A percentile compares a stretch with the other conserved stretches of the same genome.
phyloP scores from a whole-genome alignment of 2,329 filamentous ascomycete genomes.

The Neofusicoccum sp. region DNA sequence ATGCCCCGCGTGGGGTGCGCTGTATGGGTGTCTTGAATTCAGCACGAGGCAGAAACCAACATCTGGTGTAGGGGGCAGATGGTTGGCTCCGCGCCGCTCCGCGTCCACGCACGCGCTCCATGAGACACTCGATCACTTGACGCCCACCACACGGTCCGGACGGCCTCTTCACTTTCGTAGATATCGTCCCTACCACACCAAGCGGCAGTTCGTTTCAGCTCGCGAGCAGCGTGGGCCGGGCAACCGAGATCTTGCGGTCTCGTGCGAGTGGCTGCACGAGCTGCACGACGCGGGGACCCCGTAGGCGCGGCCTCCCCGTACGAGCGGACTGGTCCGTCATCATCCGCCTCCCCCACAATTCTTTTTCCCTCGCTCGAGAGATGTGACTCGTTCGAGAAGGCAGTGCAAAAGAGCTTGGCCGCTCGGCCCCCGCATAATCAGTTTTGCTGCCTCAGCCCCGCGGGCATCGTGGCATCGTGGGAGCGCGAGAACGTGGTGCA shows the following conservation, averaged over 20 bases:
- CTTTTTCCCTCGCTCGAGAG: neutral
- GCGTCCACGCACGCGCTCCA: constrained; percentile 1
- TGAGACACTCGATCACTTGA: constrained; percentile 10
- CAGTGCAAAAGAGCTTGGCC: neutral
- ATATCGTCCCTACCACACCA: neutral
- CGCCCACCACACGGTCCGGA: neutral
- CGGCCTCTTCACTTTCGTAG: neutral
- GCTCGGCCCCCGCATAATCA: neutral
- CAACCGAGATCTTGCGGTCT: constrained; percentile 4
- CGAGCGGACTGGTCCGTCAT: neutral
- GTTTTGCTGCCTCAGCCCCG: neutral
- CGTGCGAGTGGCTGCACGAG: constrained; percentile 1
- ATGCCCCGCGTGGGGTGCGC: neutral
- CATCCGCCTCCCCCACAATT: neutral
- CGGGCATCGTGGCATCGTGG: constrained; percentile 3
- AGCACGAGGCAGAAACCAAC: constrained; percentile 12
- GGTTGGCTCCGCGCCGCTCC: constrained; percentile 2
- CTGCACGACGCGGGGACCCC: neutral
- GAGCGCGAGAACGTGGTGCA: constrained; percentile 3
- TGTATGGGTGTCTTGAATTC: constrained; percentile 1
- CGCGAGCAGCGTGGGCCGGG: neutral
- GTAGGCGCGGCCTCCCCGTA: neutral
- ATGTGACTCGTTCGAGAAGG: constrained; percentile 7
- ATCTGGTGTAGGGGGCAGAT: neutral
- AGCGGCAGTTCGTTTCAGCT: neutral